phyloP scores from a whole-genome alignment of 371 early-diverging fungal species.

The Rhizopus arrhizus region DNA sequence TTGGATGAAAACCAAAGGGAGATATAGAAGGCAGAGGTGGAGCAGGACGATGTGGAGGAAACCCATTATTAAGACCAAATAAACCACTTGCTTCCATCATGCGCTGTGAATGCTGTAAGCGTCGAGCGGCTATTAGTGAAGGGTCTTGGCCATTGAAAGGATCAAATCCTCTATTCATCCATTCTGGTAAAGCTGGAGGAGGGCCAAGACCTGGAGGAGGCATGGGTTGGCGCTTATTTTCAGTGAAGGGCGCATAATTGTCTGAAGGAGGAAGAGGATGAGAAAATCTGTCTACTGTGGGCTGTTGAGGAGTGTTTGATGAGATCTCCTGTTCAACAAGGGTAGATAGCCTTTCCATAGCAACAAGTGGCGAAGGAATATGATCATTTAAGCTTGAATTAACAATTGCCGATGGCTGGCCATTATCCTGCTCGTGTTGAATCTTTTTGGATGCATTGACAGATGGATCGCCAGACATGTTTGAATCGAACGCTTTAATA shows the following conservation, averaged over 20 bases:
- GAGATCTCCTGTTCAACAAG: slow-evolving; percentile 34
- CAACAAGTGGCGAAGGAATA: slow-evolving; percentile 30
- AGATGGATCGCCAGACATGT: slow-evolving; percentile 1
- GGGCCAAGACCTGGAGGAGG: slow-evolving; percentile 26
- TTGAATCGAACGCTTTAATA: slow-evolving; percentile 34
- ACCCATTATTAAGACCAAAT: slow-evolving; percentile 30
- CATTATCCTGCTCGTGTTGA: not conserved
- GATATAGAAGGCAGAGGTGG: slow-evolving; percentile 20
- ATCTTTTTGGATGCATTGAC: too few species aligned
- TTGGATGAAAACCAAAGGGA: slow-evolving; percentile 19
- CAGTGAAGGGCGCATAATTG: not conserved
- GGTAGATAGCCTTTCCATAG: slow-evolving; percentile 38
- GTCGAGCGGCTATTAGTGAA: slow-evolving; percentile 43
- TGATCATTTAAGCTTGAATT: slow-evolving; percentile 1
- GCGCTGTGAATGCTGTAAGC: slow-evolving; percentile 55
- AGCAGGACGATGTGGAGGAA: slow-evolving; percentile 19
- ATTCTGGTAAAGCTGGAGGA: slow-evolving; percentile 27
- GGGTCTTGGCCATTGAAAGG: slow-evolving; percentile 54
- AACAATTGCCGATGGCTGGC: not conserved
- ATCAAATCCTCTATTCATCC: slow-evolving; percentile 45
- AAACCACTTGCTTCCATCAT: slow-evolving; percentile 55
- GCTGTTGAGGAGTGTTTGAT: not conserved
- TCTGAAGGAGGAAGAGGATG: not conserved
- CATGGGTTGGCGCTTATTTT: slow-evolving; percentile 21
- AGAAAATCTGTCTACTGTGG: not conserved